These are phyloP conservation scores for Lepidium didymum DNA, from an alignment of 345 rosid species.

Conservation along the genomic window DNA sequence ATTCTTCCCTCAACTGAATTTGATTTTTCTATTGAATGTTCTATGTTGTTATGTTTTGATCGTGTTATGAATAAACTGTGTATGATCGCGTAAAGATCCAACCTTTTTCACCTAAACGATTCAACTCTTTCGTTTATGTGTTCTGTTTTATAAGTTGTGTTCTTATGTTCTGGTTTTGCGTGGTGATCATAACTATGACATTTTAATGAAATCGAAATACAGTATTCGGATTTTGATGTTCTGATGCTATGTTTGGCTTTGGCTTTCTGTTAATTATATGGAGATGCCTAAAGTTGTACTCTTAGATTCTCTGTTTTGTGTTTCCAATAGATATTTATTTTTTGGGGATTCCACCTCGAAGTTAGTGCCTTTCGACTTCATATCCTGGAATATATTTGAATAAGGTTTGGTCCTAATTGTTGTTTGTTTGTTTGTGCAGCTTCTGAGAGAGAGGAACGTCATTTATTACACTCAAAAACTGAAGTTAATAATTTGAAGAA, in stretches of 20 bases:
- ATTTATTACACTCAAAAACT: neutral
- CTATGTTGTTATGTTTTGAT: neutral
- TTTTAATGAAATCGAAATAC: neutral
- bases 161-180: neutral
- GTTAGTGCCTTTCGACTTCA: neutral
- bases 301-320: neutral
- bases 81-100: neutral
- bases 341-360: neutral
- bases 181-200: neutral
- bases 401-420: neutral
- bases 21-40: neutral
- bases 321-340: neutral
- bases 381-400: neutral
- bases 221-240: neutral
- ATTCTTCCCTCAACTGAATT: neutral
- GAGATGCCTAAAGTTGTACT: neutral
- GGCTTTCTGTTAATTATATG: neutral
- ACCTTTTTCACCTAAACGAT: neutral
- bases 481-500: conserved; percentile 22
- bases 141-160: neutral
- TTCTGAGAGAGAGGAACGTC: conserved; percentile 7
- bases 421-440: conserved; percentile 26
- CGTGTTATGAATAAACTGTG: neutral
- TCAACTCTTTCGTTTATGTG: neutral
- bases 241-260: neutral